phyloP scores from a whole-genome alignment of 108 stramenopile species.

The Nitzschia inconspicua region DNA sequence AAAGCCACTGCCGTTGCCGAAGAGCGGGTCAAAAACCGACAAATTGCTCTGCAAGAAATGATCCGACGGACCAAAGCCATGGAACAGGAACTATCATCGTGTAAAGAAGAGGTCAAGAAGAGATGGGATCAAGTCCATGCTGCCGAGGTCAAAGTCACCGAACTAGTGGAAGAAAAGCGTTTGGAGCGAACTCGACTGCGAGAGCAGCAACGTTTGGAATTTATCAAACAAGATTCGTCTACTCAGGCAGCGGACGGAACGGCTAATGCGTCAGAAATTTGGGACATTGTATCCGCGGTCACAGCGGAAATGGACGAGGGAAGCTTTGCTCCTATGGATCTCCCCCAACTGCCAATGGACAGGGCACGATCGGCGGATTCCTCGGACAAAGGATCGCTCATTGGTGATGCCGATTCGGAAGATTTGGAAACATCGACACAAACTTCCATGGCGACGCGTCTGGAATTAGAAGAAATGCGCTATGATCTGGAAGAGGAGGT shows the following conservation, averaged over 20 bases:
- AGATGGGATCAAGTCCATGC: slow-evolving; percentile 56
- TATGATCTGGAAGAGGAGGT: slow-evolving; percentile 59
- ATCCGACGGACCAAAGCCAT: slow-evolving; percentile 30
- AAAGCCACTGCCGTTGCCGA: slow-evolving; percentile 31
- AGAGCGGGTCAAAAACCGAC: slow-evolving; percentile 31
- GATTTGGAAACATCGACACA: slow-evolving; percentile 4
- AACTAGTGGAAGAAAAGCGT: slow-evolving; percentile 41
- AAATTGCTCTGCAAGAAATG: slow-evolving; percentile 37
- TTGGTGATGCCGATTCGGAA: neutral
- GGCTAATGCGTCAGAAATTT: slow-evolving; percentile 43
- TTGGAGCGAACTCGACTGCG: slow-evolving; percentile 36
- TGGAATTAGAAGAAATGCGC: slow-evolving; percentile 19
- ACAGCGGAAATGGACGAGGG: slow-evolving; percentile 61
- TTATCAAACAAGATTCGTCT: slow-evolving; percentile 17
- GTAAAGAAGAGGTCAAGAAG: slow-evolving; percentile 40
- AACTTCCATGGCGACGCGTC: neutral
- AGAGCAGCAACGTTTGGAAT: slow-evolving; percentile 34
- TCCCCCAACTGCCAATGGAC: slow-evolving; percentile 25
- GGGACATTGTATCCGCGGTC: slow-evolving; percentile 54
- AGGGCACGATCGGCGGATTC: neutral
- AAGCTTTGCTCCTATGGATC: slow-evolving; percentile 54
- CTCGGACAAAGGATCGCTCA: neutral
- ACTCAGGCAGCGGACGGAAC: neutral
- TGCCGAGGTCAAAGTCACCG: slow-evolving; percentile 42
- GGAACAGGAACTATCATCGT: slow-evolving; percentile 35